Evolutionary conservation across 176 grass and related monocot species (phyloP).

Genomic region (Eragrostis nindensis): DNA sequence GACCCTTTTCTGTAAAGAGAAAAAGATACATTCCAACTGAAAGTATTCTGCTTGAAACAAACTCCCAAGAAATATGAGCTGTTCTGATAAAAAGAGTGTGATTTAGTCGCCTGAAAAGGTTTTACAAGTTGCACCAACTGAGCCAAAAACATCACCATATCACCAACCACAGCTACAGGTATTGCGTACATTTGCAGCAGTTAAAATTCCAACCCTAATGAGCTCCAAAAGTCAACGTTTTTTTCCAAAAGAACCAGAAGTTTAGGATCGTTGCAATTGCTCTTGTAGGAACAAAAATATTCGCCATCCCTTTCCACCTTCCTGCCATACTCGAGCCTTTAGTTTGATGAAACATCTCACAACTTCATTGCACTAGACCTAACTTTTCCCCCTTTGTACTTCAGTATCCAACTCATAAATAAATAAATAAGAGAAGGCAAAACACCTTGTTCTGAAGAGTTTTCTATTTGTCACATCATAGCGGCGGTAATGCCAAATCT

Average conservation of each 20-base stretch:
- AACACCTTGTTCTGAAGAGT: background rate
- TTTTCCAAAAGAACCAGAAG: background rate
- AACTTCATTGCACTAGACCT: background rate
- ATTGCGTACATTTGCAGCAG: slow-evolving; percentile 1
- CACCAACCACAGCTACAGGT: background rate
- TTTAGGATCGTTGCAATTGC: slow-evolving; percentile 17
- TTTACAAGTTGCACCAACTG: background rate
- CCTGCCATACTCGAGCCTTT: background rate
- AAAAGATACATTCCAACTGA: too few species aligned
- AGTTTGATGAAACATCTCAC: slow-evolving; percentile 8
- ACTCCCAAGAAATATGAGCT: background rate
- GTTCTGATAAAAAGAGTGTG: background rate
- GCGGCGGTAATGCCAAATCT: background rate
- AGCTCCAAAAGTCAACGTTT: slow-evolving; percentile 13
- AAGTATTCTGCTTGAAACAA: background rate
- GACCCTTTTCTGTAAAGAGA: too few species aligned
- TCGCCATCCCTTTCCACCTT: too few species aligned
- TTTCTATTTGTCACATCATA: slow-evolving; percentile 3
- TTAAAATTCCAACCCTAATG: slow-evolving; percentile 3
- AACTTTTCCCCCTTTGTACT: slow-evolving; percentile 11
- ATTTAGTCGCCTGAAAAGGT: background rate
- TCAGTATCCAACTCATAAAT: slow-evolving; percentile 2
- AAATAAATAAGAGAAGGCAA: background rate
- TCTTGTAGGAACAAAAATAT: slow-evolving; percentile 15
- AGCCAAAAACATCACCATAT: background rate